Evolutionary conservation across 225 moss, liverwort and hornwort species (phyloP).

Genomic region (Pseudoscleropodium purum): DNA sequence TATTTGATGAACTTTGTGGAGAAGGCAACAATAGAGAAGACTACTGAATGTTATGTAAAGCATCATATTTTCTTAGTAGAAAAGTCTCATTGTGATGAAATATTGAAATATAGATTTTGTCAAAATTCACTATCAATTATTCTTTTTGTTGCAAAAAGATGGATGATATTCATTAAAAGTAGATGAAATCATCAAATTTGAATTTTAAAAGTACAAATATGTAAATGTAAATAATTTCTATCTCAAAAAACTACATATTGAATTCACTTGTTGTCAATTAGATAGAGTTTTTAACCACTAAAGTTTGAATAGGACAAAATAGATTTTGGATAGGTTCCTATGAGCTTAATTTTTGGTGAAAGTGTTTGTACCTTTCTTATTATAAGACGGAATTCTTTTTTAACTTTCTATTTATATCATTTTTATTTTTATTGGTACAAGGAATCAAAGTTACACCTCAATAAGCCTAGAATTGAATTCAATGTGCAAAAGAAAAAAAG

Average conservation of each 20-base stretch:
- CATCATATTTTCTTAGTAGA: not conserved
- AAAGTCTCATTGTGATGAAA: not conserved
- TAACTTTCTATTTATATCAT: no score
- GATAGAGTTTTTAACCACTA: accelerated
- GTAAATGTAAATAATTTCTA: not conserved
- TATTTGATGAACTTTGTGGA: no score
- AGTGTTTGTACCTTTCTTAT: no score
- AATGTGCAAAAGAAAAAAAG: no score
- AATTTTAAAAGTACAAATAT: not conserved
- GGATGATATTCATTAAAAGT: not conserved
- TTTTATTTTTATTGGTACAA: no score
- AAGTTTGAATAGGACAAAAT: no score
- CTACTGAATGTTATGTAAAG: not conserved
- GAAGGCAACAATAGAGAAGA: no score
- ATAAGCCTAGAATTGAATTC: no score
- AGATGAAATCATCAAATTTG: not conserved
- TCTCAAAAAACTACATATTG: not conserved
- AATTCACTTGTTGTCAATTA: not conserved
- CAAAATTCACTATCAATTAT: not conserved
- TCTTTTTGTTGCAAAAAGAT: not conserved
- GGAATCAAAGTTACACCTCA: no score
- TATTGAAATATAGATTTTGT: not conserved
- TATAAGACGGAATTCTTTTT: no score
- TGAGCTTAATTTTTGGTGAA: no score
- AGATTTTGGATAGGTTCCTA: no score